These are phyloP conservation scores for Penicillium crustosum DNA, from an alignment of 2,329 filamentous ascomycete genomes.

Conservation along the genomic window DNA sequence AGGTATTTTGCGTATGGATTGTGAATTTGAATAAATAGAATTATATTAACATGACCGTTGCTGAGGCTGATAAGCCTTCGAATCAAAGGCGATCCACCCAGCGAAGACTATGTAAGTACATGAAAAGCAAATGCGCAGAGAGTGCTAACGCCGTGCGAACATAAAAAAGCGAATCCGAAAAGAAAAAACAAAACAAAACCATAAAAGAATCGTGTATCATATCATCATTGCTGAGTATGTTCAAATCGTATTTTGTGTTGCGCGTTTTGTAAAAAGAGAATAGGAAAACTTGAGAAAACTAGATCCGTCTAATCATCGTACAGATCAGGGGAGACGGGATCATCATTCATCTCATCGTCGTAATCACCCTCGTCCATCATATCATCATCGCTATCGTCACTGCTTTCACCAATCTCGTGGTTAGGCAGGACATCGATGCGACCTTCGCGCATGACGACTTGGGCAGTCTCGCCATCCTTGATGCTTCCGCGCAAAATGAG, in stretches of 20 bases:
- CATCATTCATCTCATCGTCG: slow-evolving; percentile 66
- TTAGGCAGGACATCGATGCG: slow-evolving; percentile 82
- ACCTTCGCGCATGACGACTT: slow-evolving; percentile 74
- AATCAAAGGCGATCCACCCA: neutral
- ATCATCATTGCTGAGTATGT: neutral
- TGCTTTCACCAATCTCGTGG: slow-evolving; percentile 59
- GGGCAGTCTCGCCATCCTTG: slow-evolving; percentile 78
- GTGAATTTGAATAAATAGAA: neutral
- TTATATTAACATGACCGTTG: neutral
- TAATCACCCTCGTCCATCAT: slow-evolving; percentile 76
- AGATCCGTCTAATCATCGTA: slow-evolving; percentile 51
- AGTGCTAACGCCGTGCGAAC: neutral
- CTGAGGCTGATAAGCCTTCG: neutral
- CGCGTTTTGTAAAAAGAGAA: neutral
- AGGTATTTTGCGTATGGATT: neutral
- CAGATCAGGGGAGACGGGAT: slow-evolving; percentile 60
- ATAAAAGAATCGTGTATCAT: neutral
- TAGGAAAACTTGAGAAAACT: neutral
- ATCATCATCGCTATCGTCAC: slow-evolving; percentile 59
- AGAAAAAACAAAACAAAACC: neutral
- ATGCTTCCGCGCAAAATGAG: slow-evolving; percentile 84
- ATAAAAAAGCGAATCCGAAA: neutral
- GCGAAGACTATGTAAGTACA: neutral
- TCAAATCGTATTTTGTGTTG: neutral
- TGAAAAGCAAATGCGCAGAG: neutral